Evolutionary conservation across 225 moss, liverwort and hornwort genomes (phyloP), one percentile per base, ranked within the genome.

Genomic region (Lunularia cruciata): DNA sequence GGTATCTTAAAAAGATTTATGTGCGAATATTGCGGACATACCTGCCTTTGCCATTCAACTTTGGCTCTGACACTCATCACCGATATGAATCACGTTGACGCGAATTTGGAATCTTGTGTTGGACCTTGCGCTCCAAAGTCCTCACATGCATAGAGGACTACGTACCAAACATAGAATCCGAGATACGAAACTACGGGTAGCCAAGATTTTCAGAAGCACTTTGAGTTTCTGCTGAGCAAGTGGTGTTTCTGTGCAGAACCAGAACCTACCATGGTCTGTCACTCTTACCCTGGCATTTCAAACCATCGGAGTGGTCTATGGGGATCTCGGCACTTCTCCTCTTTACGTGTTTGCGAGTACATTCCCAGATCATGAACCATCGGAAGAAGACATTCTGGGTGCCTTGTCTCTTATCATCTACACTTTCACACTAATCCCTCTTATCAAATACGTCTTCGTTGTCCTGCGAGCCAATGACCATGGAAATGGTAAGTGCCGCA

Each of bases 241-340:
- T n/a, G n/a, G n/a, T n/a, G n/a, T n/a, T 19, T 64, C 42, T 18
- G 18, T 68, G 73, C 71, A 77, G 81, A 81, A 60, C 54, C 51
- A 54, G 53, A 65, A 81, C 62, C 81, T 78, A 49, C 87, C 92
- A 0, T 14, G 52, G 76, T 52, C 37, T 19, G 25, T 88, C 22
- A 43, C 83, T 11, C 73, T 92, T 28, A 83, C 73, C 34, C 66
- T 94, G 73, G 86, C 91, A 20, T 94, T 83, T 60, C 94, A 94
- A 68, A 91, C 88, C 39, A 91, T 94, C 18, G 94, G 91, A 63
- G 94, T 94, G 71, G 89, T 94, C 15, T 94, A 86, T 46, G 94
- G 94, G 5, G 94, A 94, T 71, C 42, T 94, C 22, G 94, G 94
- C 2, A 94, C 94, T 8, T 94, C 94, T 0, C 94, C 94, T 6